Evolutionary conservation across 2,329 filamentous ascomycete genomes (phyloP), one percentile per base, ranked within the genome.

Genomic region (Grosmannia serpens): DNA sequence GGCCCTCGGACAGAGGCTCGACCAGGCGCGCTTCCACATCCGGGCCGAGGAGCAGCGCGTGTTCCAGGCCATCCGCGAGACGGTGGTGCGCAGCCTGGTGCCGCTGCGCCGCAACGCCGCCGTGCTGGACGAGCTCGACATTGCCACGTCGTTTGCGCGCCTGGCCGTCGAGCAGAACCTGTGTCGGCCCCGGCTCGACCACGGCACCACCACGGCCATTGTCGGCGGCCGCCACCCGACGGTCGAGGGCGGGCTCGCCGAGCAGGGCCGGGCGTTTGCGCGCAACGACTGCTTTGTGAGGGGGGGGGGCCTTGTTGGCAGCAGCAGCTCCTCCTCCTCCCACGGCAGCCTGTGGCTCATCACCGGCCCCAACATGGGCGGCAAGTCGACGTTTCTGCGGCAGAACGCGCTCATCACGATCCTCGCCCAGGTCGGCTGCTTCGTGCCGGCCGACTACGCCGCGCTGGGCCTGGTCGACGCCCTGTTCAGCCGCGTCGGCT

Each of bases 351-450:
- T 89, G 73, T 75, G 86, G 85, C 66, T 82, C 70, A 75, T 92
- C 81, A 81, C 88, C 65, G 76, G 94, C 0, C 94, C 94, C n/a
- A 99, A 99, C 72, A 99, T 99, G 94, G 94, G 87, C 1, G 94
- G 94, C 53, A 99, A 99, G 74, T 92, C 87, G 69, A 99, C 94
- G 0, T 99, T 96, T 68, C 78, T 99, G 6, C 87, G 94, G 1
- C 95, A 99, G 67, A 97, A 96, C 70, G 94, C 94, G 2, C 79
- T 99, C 56, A 95, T 97, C 65, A 91, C 89, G 1, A 89, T 99
- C 62, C 81, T 99, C 17, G 92, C 94, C 1, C 94, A 99, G 72
- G 85, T 90, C 2, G 94, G 94, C 13, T 91, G 87, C 62, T 97
- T 91, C 70, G 92, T 99, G 0, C 94, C 94, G 0, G 94, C 94